Base-by-base conservation (phyloP, 805 yeast genomes). In the Starmerella asiatica region DNA sequence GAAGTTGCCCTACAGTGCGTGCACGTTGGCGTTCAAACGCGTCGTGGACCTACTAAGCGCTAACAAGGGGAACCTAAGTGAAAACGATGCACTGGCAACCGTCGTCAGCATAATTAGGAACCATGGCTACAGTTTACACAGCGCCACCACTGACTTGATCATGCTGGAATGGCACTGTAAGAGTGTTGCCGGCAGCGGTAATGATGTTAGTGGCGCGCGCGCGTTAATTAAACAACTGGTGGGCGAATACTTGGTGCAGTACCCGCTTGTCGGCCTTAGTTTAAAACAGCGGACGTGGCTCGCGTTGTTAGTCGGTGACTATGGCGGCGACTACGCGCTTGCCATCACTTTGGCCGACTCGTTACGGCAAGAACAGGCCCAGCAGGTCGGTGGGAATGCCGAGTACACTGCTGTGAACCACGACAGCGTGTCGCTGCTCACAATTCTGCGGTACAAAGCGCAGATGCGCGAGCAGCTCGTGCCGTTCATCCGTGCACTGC, bases 71-170 rank as follows among this genome's bases (percentile, higher is more conserved):
- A 6, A 32, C 12, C 18, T 9, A 23, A 8, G 14, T 7, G 18
- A 23, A 18, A 19, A 9, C 7, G 20, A 21, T 26, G 31, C 21
- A 5, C 27, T 36, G 17, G 21, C 9, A 11, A 29, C 17, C 16
- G 34, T 51, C 20, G 17, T 37, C 12, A 5, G 29, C 2, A 30
- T 42, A 20, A 38, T 49, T 26, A 33, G 16, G 9, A 31, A 39
- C 14, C 41, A 27, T 19, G 48, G 41, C n/a, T 46, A 42, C 28
- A 47, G 52, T 5, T 23, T 40, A 20, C 53, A 51, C 33, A 47
- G 52, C 21, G 52, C 53, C 4, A 52, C 47, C 9, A 47, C 45
- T 9, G 55, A 51, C 27, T 24, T 51, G 29, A 44, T 47, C 14
- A 36, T 48, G 33, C 35, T 48, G 3, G 53, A 49, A 38, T 35